Percentiles rank a stretch among this genome's conserved stretches.
phyloP scores from a whole-genome alignment of 1,139 yeast genomes.

The Tardiomyces depauwii region DNA sequence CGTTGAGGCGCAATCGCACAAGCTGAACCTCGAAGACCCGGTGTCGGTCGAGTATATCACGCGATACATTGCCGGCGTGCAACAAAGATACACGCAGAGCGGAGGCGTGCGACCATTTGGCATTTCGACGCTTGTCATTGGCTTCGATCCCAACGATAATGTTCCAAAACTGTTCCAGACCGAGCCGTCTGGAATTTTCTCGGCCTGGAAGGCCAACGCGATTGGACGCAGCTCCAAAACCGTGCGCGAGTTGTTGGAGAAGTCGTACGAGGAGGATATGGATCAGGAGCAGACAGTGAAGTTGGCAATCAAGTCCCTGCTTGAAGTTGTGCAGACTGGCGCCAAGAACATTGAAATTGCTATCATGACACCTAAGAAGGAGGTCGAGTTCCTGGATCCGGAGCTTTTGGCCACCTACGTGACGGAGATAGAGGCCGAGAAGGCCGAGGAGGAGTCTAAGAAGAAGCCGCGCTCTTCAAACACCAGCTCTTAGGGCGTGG shows the following conservation, averaged over 20 bases:
- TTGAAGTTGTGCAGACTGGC: constrained; percentile 97
- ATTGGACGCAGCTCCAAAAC: constrained; percentile 94
- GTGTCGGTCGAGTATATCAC: constrained; percentile 89
- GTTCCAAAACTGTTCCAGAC: constrained; percentile 85
- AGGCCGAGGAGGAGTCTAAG: constrained; percentile 81
- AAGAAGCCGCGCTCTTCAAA: constrained; percentile 39
- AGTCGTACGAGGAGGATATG: constrained; percentile 67
- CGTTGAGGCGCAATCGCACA: constrained; percentile 94
- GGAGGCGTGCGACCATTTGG: constrained; percentile 98
- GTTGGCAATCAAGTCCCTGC: constrained; percentile 72
- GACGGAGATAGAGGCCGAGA: constrained; percentile 79
- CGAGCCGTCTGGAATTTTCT: constrained; percentile 94
- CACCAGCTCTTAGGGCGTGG: not conserved
- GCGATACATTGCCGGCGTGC: constrained; percentile 91
- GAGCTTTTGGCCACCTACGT: constrained; percentile 73
- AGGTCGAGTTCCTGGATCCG: constrained; percentile 33
- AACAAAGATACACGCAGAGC: constrained; percentile 93
- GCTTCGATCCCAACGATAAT: constrained; percentile 78
- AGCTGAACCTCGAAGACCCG: constrained; percentile 86
- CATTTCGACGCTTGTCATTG: constrained; percentile 88
- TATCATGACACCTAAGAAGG: constrained; percentile 60
- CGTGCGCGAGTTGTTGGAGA: constrained; percentile 90
- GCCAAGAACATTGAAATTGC: constrained; percentile 93
- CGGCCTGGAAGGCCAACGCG: constrained; percentile 99
- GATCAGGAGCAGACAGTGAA: constrained; percentile 66